Evolutionary conservation across 495 filamentous ascomycete species (phyloP), one percentile per base, ranked within the genome.

Genomic region (Penicillium goetzii): DNA sequence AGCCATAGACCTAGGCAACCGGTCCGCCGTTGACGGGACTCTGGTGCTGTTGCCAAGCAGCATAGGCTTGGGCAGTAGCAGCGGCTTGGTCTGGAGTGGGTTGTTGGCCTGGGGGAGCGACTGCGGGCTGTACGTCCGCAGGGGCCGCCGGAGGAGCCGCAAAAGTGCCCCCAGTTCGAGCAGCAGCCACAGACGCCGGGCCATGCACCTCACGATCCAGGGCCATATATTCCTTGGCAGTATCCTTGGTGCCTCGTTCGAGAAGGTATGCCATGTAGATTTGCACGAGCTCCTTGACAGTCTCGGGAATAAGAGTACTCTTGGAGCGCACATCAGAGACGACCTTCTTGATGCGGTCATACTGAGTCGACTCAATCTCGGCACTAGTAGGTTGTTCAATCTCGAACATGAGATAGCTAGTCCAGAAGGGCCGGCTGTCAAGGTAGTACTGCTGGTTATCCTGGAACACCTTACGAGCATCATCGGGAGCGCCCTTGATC

Each of bases 351-450:
- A 98, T 89, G 25, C 88, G 87, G 55, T 86, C 83, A 50, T 89
- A 88, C 55, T 92, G 89, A 57, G 84, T 78, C 0, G 74, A 51
- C 67, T 96, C 92, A 2, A 84, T 84, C 36, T 83, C 84, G 0
- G 80, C 74, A 59, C 81, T 89, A 3, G 91, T 92, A 10, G 92
- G 90, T 70, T 97, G 96, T 40, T 91, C 88, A 43, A 96, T 80
- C 80, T 99, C 95, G 65, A 99, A 97, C 56, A 87, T 79, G 12
- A 98, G 83, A 76, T 91, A 99, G 72, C 88, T 90, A 59, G 87
- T 83, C 94, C 93, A 98, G 85, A 99, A 99, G 25, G 88, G 83
- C n/a, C 86, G 84, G 69, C 92, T 96, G 67, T 94, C 91, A 17
- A 90, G 82, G 74, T 96, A 97, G 81, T 88, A 91, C 65, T 93